Evolutionary conservation across 345 rosid genomes (phyloP), one percentile per base, ranked within the genome.

Genomic region (Pistacia vera): DNA sequence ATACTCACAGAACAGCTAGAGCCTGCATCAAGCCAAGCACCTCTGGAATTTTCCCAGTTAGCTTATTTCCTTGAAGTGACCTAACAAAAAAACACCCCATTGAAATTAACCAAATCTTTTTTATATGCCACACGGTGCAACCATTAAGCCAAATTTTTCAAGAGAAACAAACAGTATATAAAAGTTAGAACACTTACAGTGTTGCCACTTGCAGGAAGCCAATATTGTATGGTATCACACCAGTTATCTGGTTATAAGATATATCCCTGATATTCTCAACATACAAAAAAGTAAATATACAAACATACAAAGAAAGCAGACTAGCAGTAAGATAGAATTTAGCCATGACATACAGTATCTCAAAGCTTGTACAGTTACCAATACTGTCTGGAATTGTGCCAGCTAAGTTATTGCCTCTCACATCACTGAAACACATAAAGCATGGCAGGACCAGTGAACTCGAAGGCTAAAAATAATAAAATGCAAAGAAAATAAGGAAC

Each of bases 181-280:
- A 2, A 72, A 48, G 59, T 48, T 7, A 13, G 16, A 51, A 54
- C 17, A 80, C 97, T 85, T 77, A 97, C 99, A 97, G 78, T 14
- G 99, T 97, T 49, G 99, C 99, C 7, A 97, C 99, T 89, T 97
- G 99, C 41, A 97, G 85, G 82, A 97, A 97, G 17, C 98, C 99
- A 12, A 97, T 84, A 33, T 94, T 97, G 81, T 91, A 97, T 2
- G 99, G 99, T 70, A 97, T 91, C 84, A 88, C 96, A 74, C 99
- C 99, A 1, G 81, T 81, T 14, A 94, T 89, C 81, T 82, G 95
- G 68, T 97, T 94, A 66, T 92, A 97, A 7, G 99, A 97, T 66
- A 97, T 78, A 71, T 97, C 99, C 87, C 99, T 96, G 78, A 18
- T 14, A 60, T 62, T 30, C 11, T 3, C 0, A 66, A 12, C 28